phyloP scores from a whole-genome alignment of 441 rosid species.

The Adansonia gregorii region DNA sequence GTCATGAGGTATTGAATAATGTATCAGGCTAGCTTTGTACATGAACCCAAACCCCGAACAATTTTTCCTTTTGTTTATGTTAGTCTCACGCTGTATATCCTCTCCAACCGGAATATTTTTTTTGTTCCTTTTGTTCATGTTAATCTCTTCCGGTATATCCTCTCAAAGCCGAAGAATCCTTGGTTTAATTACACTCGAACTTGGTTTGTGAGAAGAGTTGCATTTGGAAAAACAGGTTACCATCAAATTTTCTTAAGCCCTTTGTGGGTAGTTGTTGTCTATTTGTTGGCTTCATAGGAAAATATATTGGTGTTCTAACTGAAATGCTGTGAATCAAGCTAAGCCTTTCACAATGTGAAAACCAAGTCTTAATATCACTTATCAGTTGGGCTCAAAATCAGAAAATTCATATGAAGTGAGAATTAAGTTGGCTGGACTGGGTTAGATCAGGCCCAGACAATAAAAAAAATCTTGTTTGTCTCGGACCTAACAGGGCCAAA shows the following conservation, averaged over 20 bases:
- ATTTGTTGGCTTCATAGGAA: not conserved
- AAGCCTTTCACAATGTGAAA: not conserved
- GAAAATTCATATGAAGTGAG: not conserved
- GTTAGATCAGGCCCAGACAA: not conserved
- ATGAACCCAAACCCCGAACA: too few relatives aligned
- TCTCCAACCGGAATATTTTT: too few relatives aligned
- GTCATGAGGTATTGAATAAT: conserved; percentile 2
- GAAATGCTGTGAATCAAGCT: not conserved
- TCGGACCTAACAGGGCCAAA: not conserved
- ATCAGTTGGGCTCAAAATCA: not conserved
- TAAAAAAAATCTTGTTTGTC: not conserved
- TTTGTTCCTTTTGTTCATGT: not conserved
- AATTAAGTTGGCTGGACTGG: not conserved
- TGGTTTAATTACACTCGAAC: not conserved
- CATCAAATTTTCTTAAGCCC: conserved; percentile 13
- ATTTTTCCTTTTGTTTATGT: not conserved
- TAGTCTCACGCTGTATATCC: not conserved
- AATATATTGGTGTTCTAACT: not conserved
- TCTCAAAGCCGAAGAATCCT: not conserved
- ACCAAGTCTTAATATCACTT: not conserved
- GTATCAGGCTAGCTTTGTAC: not conserved
- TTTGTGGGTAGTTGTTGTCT: not conserved
- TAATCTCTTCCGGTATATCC: not conserved
- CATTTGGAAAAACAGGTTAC: not conserved
- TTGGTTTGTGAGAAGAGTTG: not conserved